Conservation (phyloP, 148 eudicot genomes). For the Gaultheria prostrata region DNA sequence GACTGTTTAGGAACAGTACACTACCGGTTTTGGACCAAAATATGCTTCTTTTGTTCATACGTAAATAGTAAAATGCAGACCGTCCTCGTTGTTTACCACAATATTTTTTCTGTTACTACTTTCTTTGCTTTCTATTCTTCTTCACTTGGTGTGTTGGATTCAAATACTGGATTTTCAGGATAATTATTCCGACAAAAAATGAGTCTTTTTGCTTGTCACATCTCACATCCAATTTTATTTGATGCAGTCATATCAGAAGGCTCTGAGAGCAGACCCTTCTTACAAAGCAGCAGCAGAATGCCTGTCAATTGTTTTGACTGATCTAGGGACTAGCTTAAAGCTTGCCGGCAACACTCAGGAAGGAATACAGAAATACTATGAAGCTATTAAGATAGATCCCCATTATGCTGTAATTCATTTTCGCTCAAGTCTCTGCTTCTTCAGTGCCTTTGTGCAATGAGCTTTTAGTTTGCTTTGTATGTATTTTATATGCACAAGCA, state of each 20-base stretch:
- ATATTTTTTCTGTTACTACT: neutral
- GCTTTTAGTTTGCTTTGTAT: neutral
- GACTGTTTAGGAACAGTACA: neutral
- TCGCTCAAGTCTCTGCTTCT: constrained; percentile 13
- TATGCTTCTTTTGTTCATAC: neutral
- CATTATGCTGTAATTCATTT: constrained; percentile 79
- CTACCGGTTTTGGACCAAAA: neutral
- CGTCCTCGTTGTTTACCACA: neutral
- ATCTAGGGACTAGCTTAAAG: constrained; percentile 95
- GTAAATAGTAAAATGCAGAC: neutral
- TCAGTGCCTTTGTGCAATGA: neutral
- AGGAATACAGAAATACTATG: constrained; percentile 92
- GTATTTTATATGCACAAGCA: constrained; percentile 7
- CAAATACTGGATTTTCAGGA: neutral
- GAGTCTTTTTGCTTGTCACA: neutral
- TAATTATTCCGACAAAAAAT: neutral
- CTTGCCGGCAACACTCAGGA: constrained; percentile 97
- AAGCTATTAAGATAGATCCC: constrained; percentile 88
- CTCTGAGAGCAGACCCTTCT: constrained; percentile 73
- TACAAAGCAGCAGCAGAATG: constrained; percentile 98
- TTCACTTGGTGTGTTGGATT: neutral
- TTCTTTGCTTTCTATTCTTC: neutral
- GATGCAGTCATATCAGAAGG: constrained; percentile 88
- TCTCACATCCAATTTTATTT: constrained; percentile 10
- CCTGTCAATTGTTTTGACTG: constrained; percentile 87